Evolutionary conservation across 306 rosid species (phyloP).

Genomic region (Vigna unguiculata): DNA sequence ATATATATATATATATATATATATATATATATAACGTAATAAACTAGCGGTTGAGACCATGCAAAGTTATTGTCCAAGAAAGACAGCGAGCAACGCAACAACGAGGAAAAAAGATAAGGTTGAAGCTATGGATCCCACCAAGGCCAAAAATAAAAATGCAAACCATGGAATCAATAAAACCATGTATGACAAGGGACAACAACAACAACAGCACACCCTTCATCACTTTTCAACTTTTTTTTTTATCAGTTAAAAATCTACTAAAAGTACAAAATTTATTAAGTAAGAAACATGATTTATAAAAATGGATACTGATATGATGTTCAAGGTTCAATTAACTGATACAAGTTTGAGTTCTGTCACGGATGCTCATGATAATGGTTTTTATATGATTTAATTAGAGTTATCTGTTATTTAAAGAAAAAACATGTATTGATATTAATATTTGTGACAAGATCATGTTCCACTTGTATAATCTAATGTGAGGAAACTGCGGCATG

Average conservation of each 20-base stretch:
- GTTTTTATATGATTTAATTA: too few relatives aligned
- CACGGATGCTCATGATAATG: too few relatives aligned
- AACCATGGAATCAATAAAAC: background rate
- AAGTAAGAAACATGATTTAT: too few relatives aligned
- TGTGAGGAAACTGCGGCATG: conserved; percentile 26
- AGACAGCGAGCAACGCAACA: background rate
- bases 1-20: too few relatives aligned
- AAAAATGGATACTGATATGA: too few relatives aligned
- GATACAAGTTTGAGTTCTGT: too few relatives aligned
- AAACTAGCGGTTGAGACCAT: background rate
- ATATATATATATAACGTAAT: too few relatives aligned
- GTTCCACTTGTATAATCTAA: conserved; percentile 50
- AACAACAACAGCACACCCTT: background rate
- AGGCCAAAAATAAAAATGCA: background rate
- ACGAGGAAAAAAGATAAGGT: conserved; percentile 37
- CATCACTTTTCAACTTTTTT: background rate
- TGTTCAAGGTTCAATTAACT: too few relatives aligned
- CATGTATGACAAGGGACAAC: background rate
- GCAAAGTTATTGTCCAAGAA: conserved; percentile 3
- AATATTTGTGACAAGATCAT: background rate
- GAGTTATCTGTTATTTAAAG: too few relatives aligned
- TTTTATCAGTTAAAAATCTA: background rate
- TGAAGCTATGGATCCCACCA: background rate
- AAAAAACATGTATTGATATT: background rate
- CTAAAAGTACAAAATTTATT: background rate